phyloP scores from a whole-genome alignment of 2,329 filamentous ascomycete genomes.

The Ciborinia camelliae region DNA sequence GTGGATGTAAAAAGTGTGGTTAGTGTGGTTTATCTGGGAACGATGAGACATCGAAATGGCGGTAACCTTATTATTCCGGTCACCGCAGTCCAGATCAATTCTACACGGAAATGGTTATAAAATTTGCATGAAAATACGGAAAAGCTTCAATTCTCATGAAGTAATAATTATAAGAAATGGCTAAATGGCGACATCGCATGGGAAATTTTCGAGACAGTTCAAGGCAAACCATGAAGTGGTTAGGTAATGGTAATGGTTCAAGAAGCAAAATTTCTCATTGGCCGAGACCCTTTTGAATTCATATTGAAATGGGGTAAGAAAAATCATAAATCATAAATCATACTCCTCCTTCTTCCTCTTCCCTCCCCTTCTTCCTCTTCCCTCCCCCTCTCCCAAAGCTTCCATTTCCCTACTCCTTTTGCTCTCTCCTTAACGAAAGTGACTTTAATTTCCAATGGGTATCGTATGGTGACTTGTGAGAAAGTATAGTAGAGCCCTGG shows the following conservation, averaged over 20 bases:
- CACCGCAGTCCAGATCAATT: background rate
- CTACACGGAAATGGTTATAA: background rate
- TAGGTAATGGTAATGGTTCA: conserved; percentile 11
- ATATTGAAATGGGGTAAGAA: conserved; percentile 8
- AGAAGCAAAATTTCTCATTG: conserved; percentile 13
- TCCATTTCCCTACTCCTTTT: background rate
- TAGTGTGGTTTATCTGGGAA: background rate
- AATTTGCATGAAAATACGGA: background rate
- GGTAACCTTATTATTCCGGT: conserved; percentile 1
- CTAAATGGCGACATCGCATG: conserved; percentile 10
- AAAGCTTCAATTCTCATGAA: conserved; percentile 14
- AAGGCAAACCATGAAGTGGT: conserved; percentile 11
- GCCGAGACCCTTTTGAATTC: background rate
- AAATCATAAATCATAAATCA: too few relatives aligned
- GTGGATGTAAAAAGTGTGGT: too few relatives aligned
- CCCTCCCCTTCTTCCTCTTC: too few relatives aligned
- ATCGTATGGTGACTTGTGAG: too few relatives aligned
- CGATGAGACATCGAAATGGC: conserved; percentile 13
- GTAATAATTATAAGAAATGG: conserved; percentile 15
- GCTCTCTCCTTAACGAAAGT: too few relatives aligned
- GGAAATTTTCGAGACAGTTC: conserved; percentile 8
- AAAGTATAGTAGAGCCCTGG: too few relatives aligned
- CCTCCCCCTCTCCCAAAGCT: too few relatives aligned
- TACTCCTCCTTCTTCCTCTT: too few relatives aligned
- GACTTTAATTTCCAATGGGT: too few relatives aligned